Evolutionary conservation across 2,329 filamentous ascomycete species (phyloP).

Genomic region (Raffaelea ambrosiae): DNA sequence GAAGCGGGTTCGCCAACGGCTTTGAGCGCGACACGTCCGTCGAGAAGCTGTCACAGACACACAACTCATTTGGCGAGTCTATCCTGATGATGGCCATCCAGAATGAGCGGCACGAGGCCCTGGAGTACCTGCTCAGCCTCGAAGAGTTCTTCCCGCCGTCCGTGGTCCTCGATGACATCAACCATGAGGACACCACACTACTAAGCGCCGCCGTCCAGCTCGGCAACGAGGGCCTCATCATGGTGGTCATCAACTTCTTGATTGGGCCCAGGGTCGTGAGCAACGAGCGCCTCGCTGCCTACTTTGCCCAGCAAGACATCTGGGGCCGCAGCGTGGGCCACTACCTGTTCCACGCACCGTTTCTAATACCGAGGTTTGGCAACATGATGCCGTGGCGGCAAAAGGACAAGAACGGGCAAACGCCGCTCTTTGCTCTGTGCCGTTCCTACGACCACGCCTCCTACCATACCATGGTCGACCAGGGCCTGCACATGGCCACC

Average conservation of each 20-base stretch:
- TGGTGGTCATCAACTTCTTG: slow-evolving; percentile 66
- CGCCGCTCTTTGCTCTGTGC: slow-evolving; percentile 91
- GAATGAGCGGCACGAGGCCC: slow-evolving; percentile 58
- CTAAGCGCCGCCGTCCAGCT: slow-evolving; percentile 86
- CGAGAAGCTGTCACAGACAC: slow-evolving; percentile 65
- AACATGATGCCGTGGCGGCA: slow-evolving; percentile 77
- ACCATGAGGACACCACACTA: slow-evolving; percentile 83
- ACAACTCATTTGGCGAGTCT: slow-evolving; percentile 67
- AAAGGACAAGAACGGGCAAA: slow-evolving; percentile 93
- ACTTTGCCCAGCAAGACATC: slow-evolving; percentile 68
- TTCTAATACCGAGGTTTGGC: slow-evolving; percentile 69
- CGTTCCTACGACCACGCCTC: slow-evolving; percentile 88
- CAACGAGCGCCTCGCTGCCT: slow-evolving; percentile 50
- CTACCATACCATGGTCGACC: slow-evolving; percentile 80
- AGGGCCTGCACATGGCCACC: slow-evolving; percentile 67
- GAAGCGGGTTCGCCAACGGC: slow-evolving; percentile 57
- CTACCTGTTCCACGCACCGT: slow-evolving; percentile 87
- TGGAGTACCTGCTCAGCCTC: slow-evolving; percentile 73
- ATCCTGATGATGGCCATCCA: slow-evolving; percentile 81
- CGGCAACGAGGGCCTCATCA: slow-evolving; percentile 65
- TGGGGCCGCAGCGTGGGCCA: slow-evolving; percentile 89
- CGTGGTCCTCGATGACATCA: slow-evolving; percentile 71
- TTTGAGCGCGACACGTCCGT: slow-evolving; percentile 83
- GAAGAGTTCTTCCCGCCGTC: slow-evolving; percentile 65
- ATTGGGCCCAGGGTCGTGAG: slow-evolving; percentile 37